Evolutionary conservation across 176 grass and related monocot genomes (phyloP), one percentile per base, ranked within the genome.

Genomic region (Triticum dicoccoides): DNA sequence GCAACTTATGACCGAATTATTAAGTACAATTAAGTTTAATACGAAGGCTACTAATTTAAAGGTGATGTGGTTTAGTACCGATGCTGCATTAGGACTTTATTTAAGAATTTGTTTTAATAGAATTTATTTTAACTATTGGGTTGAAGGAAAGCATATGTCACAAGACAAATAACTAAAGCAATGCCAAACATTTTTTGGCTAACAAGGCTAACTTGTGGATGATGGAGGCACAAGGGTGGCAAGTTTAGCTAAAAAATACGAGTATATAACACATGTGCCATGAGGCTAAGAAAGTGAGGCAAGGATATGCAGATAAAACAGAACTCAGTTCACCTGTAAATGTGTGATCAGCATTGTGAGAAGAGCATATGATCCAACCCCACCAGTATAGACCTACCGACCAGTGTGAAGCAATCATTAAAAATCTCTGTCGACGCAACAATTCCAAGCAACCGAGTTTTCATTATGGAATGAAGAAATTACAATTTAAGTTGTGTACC

Each of bases 281-380:
- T 10, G 44, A 76, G 25, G 45, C 44, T 76, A 52, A 76, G 24
- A 20, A 76, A 30, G 25, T 76, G 15, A 4, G 24, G 25, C 44
- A 86, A 51, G 20, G 30, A 18, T 10, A 21, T 37, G 54, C 9
- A 39, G 41, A 80, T 51, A 73, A 67, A 65, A 13, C 13, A 65
- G 21, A 84, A 15, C 30, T 47, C 2, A 67, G 59, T 65, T 80
- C 80, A 94, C 97, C 97, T 99, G 89, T 86, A 99, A 84, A 82
- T 94, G 89, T 81, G 92, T 88, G 73, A 99, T 99, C 80, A 99
- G 58, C 97, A 99, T 99, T 30, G 94, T 86, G 71, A 97, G 89
- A 94, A 99, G 97, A 68, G 94, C 97, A 90, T 99, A 99, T 80
- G 97, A 99, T 72, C 97, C 97, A 87, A 99, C 90, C 51, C 94